Base-by-base conservation (phyloP, 164 flowering plant species). In the Aristolochia contorta region DNA sequence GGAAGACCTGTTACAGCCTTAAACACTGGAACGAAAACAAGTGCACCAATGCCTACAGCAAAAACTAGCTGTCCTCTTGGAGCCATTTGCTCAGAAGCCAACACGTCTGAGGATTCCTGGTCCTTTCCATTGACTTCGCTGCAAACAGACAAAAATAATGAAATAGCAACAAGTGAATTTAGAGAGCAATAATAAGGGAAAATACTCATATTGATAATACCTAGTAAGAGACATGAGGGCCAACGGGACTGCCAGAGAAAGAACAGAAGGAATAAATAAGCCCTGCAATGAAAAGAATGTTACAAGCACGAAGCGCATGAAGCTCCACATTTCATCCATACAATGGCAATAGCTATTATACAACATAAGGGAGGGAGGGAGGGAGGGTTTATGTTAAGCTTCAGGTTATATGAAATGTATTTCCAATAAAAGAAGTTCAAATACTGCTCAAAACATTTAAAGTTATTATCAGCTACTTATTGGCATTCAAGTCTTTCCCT, bases 81-180 rank as follows among this genome's bases (percentile, higher is more conserved):
- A 72, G 97, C 97, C 94, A 93, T 87, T 73, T 86, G 94, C 71
- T 93, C 97, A 24, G 94, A 82, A 60, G 98, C 77, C 86, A 89
- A 74, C 69, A 87, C 82, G 77, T 70, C 64, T 23, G 84, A 47
- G 65, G 84, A 58, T 46, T 80, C 83, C 60, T 75, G 85, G 60
- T 80, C 96, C 63, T 82, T 83, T 49, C 91, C 97, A 73, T 78
- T 79, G 43, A 86, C 98, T 76, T 93, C 98, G 75, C 97, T 93
- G 87, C 64, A 75, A 3, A 10, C 47, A n/a, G 30, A 57, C 8
- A 23, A 20, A 43, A 33, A n/a, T 19, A 57, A 15, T n/a, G 12
- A 57, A 37, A 37, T 37, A 3, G 43, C 1, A 37, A 37, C 1
- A 37, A 37, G 12, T 37, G 43, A 10, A 10, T 37, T 37, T 7